phyloP scores from a whole-genome alignment of 2,329 filamentous ascomycete species.

The Epichloe elymi region DNA sequence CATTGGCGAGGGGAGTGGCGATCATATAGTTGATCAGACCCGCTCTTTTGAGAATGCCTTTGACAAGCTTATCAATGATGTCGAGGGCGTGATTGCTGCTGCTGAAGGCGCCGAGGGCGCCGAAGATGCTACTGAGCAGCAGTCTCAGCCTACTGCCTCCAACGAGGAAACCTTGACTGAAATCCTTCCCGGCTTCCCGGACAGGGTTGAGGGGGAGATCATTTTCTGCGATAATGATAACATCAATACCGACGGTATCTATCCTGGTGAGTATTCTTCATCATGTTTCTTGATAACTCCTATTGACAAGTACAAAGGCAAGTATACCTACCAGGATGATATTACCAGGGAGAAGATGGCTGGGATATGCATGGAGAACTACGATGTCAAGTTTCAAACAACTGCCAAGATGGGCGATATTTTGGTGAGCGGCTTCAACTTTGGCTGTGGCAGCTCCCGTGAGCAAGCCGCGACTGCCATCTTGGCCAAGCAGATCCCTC shows the following conservation, averaged over 20 bases:
- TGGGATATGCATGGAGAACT: conserved; percentile 86
- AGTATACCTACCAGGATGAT: conserved; percentile 85
- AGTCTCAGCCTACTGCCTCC: not conserved
- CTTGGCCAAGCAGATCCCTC: conserved; percentile 63
- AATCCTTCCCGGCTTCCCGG: conserved; percentile 4
- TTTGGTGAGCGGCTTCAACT: conserved; percentile 77
- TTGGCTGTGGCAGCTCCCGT: conserved; percentile 57
- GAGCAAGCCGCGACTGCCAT: conserved; percentile 83
- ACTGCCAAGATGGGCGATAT: conserved; percentile 61
- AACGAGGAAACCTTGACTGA: conserved; percentile 7
- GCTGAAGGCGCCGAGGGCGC: conserved; percentile 33
- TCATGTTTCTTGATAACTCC: too few species aligned
- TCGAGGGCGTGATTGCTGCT: conserved; percentile 47
- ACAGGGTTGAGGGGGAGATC: not conserved
- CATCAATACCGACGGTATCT: not conserved
- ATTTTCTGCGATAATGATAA: not conserved
- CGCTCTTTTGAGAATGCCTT: conserved; percentile 53
- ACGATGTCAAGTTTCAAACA: conserved; percentile 57
- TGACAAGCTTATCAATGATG: conserved; percentile 55
- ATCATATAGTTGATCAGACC: conserved; percentile 31
- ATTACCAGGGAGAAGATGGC: conserved; percentile 71
- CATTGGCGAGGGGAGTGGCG: conserved; percentile 55
- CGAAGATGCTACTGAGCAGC: not conserved
- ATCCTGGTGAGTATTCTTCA: not conserved
- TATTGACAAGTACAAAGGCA: conserved; percentile 18